phyloP scores from a whole-genome alignment of 768 basidiomycete genomes.

The Leucocoprinus sp. region DNA sequence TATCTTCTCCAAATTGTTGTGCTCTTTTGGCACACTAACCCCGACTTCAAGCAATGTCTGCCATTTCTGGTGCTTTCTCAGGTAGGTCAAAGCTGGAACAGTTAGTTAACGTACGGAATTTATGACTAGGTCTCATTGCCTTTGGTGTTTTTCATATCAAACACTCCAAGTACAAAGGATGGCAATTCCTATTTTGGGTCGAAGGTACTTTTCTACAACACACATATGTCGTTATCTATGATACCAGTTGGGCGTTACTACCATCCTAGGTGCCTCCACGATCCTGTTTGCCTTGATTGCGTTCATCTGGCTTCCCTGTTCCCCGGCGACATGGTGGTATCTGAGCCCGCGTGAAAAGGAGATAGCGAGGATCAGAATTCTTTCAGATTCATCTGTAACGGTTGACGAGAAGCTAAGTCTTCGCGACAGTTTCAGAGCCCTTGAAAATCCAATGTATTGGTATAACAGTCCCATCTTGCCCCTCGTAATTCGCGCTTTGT shows the following conservation, averaged over 20 bases:
- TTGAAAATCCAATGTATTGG: constrained; percentile 39
- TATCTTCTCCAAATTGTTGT: constrained; percentile 6
- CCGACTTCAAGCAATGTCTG: constrained; percentile 27
- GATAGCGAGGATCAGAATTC: constrained; percentile 33
- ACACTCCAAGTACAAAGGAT: constrained; percentile 32
- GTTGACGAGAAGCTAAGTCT: constrained; percentile 33
- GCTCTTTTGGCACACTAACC: not conserved
- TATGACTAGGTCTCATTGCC: constrained; percentile 31
- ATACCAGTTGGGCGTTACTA: not conserved
- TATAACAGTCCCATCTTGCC: constrained; percentile 10
- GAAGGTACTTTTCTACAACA: constrained; percentile 26
- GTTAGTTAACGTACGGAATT: not conserved
- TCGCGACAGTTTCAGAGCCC: constrained; percentile 35
- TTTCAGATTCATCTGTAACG: constrained; percentile 36
- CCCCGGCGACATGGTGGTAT: constrained; percentile 32
- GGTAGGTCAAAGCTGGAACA: constrained; percentile 17
- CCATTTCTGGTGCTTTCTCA: constrained; percentile 40
- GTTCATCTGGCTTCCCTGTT: constrained; percentile 37
- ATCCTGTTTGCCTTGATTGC: constrained; percentile 36
- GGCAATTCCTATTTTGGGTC: constrained; percentile 48
- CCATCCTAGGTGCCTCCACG: constrained; percentile 28
- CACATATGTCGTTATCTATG: not conserved
- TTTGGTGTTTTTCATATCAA: constrained; percentile 46
- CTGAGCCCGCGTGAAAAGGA: constrained; percentile 31
- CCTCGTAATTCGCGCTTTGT: not conserved